A percentile compares a stretch with the other conserved stretches of the same genome.
These are phyloP conservation scores for Penicillium rolfsii DNA, from an alignment of 2,329 filamentous ascomycete genomes.

Conservation along the genomic window DNA sequence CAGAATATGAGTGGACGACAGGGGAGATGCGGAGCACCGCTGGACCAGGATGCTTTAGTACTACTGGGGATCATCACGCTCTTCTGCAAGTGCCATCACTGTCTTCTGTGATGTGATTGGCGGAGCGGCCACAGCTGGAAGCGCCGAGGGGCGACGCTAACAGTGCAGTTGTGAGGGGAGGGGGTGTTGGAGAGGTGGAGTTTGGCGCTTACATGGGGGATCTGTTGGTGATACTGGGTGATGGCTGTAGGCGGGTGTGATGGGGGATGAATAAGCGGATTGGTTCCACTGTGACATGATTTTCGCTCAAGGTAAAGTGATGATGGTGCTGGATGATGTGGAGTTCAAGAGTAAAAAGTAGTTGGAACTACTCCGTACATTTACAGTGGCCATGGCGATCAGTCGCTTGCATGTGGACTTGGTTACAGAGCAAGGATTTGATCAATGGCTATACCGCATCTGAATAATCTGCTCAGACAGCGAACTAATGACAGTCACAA, in stretches of 20 bases:
- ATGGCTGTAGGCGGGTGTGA: background rate
- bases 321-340: background rate
- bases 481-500: no score
- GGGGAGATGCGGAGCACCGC: conserved; percentile 13
- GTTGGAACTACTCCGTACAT: no score
- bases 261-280: background rate
- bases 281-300: background rate
- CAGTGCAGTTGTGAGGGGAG: conserved; percentile 18
- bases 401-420: background rate
- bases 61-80: conserved; percentile 26
- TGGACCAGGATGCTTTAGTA: conserved; percentile 14
- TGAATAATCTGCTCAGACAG: background rate
- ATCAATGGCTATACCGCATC: background rate
- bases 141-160: conserved; percentile 38
- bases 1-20: conserved; percentile 20
- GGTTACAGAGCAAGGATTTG: background rate
- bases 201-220: conserved; percentile 32
- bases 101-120: conserved; percentile 32
- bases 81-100: conserved; percentile 42
- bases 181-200: background rate
- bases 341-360: background rate
- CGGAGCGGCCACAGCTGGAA: conserved; percentile 27
- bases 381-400: background rate
- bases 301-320: background rate
- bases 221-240: background rate